These are phyloP conservation scores for Aspergillus sp. DNA, from an alignment of 2,329 filamentous ascomycete species.

Conservation along the genomic window DNA sequence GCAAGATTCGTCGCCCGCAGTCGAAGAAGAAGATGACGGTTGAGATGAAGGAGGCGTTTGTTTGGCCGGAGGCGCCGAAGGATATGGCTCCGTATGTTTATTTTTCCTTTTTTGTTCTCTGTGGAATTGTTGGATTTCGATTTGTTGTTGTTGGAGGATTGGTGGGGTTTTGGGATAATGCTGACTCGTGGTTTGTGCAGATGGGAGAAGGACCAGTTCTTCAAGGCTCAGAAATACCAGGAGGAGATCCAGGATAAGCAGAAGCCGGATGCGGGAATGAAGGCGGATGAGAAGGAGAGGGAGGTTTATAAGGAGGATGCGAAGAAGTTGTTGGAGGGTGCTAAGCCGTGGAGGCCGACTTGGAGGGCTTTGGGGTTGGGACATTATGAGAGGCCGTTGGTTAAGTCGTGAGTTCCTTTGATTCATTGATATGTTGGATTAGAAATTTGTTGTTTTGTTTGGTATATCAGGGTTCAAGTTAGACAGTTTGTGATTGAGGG, in stretches of 20 bases:
- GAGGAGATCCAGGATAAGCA: slow-evolving; percentile 43
- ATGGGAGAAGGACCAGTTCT: slow-evolving; percentile 65
- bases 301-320: slow-evolving; percentile 61
- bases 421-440: not conserved
- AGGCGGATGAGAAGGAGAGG: slow-evolving; percentile 44
- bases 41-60: slow-evolving; percentile 82
- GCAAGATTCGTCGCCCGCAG: slow-evolving; percentile 68
- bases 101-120: too few species aligned
- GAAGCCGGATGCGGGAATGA: slow-evolving; percentile 39
- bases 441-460: not conserved
- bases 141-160: not conserved
- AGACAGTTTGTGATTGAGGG: too few species aligned
- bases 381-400: slow-evolving; percentile 34
- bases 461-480: not conserved
- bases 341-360: slow-evolving; percentile 61
- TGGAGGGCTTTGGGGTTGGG: slow-evolving; percentile 48
- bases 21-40: slow-evolving; percentile 92
- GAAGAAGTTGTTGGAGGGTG: slow-evolving; percentile 61
- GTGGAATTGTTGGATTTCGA: too few species aligned
- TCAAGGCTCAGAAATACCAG: slow-evolving; percentile 54
- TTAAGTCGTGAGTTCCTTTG: slow-evolving; percentile 1
- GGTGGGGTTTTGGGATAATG: not conserved
- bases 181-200: slow-evolving; percentile 32
- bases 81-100: slow-evolving; percentile 59
- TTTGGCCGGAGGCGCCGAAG: slow-evolving; percentile 74